Conservation (phyloP, 177 flowering plant genomes). For the Vitis hybrid region DNA sequence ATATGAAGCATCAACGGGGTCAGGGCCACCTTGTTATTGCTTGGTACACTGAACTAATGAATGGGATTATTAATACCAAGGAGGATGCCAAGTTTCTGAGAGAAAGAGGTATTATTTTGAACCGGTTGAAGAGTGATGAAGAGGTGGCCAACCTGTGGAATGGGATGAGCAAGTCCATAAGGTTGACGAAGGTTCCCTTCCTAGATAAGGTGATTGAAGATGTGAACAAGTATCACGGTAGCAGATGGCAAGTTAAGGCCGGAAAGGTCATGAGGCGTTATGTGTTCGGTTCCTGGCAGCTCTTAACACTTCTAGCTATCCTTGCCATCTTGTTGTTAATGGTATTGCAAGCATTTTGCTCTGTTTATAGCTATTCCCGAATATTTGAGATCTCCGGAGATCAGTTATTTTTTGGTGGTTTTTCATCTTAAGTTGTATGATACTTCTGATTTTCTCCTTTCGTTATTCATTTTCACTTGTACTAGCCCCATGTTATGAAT, state of each 20-base stretch:
- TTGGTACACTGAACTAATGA: constrained; percentile 33
- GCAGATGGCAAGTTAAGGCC: not conserved
- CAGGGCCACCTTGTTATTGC: constrained; percentile 28
- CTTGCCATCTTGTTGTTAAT: constrained; percentile 13
- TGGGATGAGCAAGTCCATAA: constrained; percentile 32
- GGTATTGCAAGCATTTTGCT: constrained; percentile 34
- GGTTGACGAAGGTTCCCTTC: constrained; percentile 17
- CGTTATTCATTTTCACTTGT: constrained; percentile 10
- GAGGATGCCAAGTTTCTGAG: constrained; percentile 29
- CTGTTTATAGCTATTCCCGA: constrained; percentile 26
- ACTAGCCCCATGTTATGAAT: not conserved
- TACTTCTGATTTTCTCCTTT: constrained; percentile 7
- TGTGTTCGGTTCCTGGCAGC: constrained; percentile 26
- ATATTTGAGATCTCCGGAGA: not conserved
- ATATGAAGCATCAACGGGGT: constrained; percentile 31
- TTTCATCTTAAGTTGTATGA: no score
- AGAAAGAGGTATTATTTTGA: constrained; percentile 20
- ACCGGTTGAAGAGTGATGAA: constrained; percentile 24
- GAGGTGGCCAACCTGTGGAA: constrained; percentile 25
- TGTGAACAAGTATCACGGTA: no score
- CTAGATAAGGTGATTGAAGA: no score
- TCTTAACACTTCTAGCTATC: constrained; percentile 18
- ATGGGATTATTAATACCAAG: constrained; percentile 26
- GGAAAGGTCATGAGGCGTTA: constrained; percentile 16
- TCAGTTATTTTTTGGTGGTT: no score